Conservation (phyloP, 495 filamentous ascomycete species). For the Penicillium turbatum region DNA sequence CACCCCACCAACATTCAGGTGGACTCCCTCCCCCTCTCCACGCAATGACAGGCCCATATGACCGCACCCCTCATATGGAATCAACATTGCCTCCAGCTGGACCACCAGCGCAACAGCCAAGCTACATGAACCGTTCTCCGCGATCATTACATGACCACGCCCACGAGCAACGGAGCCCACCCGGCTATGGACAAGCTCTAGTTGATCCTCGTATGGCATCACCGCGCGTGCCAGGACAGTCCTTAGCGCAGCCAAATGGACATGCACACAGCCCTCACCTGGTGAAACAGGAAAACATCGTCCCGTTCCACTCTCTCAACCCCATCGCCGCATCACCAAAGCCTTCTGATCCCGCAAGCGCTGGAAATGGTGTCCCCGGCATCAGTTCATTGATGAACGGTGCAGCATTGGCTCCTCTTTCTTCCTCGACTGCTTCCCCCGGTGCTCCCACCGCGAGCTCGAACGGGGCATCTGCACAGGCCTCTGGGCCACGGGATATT, state of each 20-base stretch:
- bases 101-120: slow-evolving; percentile 21
- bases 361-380: slow-evolving; percentile 46
- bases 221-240: slow-evolving; percentile 32
- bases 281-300: slow-evolving; percentile 31
- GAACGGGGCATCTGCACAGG: slow-evolving; percentile 9
- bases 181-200: slow-evolving; percentile 23
- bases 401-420: slow-evolving; percentile 39
- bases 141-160: slow-evolving; percentile 29
- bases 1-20: slow-evolving; percentile 18
- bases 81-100: slow-evolving; percentile 22
- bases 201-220: slow-evolving; percentile 37
- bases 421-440: slow-evolving; percentile 29
- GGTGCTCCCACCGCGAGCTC: slow-evolving; percentile 11
- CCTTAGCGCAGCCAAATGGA: slow-evolving; percentile 27
- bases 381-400: slow-evolving; percentile 51
- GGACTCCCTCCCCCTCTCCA: slow-evolving; percentile 28
- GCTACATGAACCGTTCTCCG: slow-evolving; percentile 35
- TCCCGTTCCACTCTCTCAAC: slow-evolving; percentile 16
- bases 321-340: slow-evolving; percentile 24
- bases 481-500: slow-evolving; percentile 57
- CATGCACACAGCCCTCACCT: slow-evolving; percentile 28
- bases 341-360: slow-evolving; percentile 16
- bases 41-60: slow-evolving; percentile 28
- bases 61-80: slow-evolving; percentile 35
- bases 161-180: slow-evolving; percentile 34